These are phyloP conservation scores for Phyllosticta citribraziliensis DNA, from an alignment of 2,329 filamentous ascomycete genomes.

Conservation along the genomic window DNA sequence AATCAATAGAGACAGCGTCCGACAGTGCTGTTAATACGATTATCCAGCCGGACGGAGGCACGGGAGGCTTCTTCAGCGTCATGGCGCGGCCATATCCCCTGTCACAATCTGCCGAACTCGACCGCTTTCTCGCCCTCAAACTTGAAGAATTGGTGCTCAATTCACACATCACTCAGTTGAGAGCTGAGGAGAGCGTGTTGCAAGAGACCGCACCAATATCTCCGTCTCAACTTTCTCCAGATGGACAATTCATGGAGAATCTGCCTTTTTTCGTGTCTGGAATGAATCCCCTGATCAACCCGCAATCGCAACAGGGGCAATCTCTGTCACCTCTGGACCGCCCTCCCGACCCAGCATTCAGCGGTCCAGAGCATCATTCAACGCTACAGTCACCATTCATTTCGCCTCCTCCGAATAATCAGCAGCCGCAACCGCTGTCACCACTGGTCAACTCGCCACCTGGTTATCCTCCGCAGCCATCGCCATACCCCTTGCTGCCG, in stretches of 20 bases:
- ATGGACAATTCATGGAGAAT: background rate
- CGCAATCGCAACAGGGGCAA: background rate
- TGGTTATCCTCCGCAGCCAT: background rate
- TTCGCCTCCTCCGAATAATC: background rate
- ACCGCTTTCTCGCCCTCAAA: constrained; percentile 5
- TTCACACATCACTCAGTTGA: background rate
- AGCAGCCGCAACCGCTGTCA: background rate
- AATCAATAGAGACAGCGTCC: background rate
- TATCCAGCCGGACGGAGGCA: background rate
- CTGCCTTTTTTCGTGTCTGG: background rate
- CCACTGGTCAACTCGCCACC: background rate
- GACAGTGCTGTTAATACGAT: background rate
- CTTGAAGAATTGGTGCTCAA: constrained; percentile 1
- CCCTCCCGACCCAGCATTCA: background rate
- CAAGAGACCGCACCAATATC: background rate
- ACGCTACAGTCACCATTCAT: background rate
- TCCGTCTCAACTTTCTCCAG: background rate
- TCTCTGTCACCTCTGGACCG: background rate
- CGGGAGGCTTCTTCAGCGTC: constrained; percentile 4
- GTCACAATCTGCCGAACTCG: background rate
- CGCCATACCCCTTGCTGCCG: background rate
- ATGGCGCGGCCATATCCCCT: constrained; percentile 7
- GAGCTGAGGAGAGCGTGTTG: background rate
- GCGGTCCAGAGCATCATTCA: background rate
- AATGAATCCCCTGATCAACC: background rate